Conservation (phyloP, 164 flowering plant genomes). For the Dillenia suffruticosa region DNA sequence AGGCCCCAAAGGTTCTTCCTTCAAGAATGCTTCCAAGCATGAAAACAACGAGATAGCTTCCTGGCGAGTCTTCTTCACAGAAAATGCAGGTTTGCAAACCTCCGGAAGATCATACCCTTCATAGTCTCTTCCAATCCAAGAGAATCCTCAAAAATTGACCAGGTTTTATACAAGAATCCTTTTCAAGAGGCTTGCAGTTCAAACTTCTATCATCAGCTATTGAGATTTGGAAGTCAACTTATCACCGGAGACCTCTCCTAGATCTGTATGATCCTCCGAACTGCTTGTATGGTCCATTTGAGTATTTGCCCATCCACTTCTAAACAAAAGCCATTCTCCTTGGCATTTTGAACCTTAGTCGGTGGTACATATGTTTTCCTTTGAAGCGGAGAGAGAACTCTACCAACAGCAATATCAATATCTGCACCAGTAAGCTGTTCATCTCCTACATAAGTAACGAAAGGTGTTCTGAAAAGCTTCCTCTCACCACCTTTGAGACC, state of each 20-base stretch:
- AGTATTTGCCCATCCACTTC: conserved; percentile 17
- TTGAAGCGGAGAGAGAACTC: conserved; percentile 66
- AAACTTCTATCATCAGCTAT: conserved; percentile 49
- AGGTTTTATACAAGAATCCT: conserved; percentile 35
- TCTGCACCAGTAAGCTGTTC: conserved; percentile 47
- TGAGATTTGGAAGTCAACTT: conserved; percentile 45
- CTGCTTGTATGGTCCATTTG: conserved; percentile 18
- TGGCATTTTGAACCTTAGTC: conserved; percentile 19
- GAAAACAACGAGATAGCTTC: conserved; percentile 86
- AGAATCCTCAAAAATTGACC: conserved; percentile 37
- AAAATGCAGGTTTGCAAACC: conserved; percentile 62
- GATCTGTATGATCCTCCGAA: conserved; percentile 27
- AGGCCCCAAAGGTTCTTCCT: conserved; percentile 95
- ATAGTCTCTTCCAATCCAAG: conserved; percentile 71
- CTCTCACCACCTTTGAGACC: conserved; percentile 30
- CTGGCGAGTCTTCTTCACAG: conserved; percentile 65
- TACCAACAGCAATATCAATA: conserved; percentile 45
- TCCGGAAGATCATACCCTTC: conserved; percentile 81
- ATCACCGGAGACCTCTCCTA: conserved; percentile 25
- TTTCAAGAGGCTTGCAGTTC: conserved; percentile 35
- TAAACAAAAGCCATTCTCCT: conserved; percentile 43
- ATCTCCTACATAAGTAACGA: conserved; percentile 61
- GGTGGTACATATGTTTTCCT: conserved; percentile 31
- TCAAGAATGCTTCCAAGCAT: conserved; percentile 91
- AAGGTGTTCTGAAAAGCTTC: conserved; percentile 67